Evolutionary conservation across 73 alveolate species (phyloP), one percentile per base, ranked within the genome.

Genomic region (Tetrahymena malaccensis): DNA sequence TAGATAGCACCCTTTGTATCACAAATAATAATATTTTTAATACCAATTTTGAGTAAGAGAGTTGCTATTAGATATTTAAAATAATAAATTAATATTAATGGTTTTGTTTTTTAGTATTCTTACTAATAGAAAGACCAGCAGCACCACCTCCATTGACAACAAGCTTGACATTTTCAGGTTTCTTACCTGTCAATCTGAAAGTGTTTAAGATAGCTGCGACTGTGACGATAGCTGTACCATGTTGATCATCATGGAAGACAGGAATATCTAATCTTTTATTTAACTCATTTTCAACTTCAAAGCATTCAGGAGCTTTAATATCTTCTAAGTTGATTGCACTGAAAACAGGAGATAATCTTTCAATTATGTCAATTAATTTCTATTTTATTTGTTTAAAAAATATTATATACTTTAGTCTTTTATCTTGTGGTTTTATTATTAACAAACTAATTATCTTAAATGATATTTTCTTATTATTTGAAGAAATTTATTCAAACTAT

Each of bases 121-220:
- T 70, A 70, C 89, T 70, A 3, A 70, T 96, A n/a, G 99, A 99
- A 96, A 98, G 97, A 43, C 99, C 99, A 25, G 99, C 99, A 85
- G 99, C 99, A 34, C 99, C 99, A 17, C 99, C 99, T 16, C 99
- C 99, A 93, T 97, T 98, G 93, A 97, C 95, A 2, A 98, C 99
- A 22, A 98, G 85, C 97, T 97, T 97, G 35, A 94, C 38, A 43
- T 98, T 96, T 89, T 94, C 98, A 33, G 97, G 96, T 43, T 97
- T 93, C 57, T 96, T 85, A 44, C 96, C 96, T 33, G 96, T 94
- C 55, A 98, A 93, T 85, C 96, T 96, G 34, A 95, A 85, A 84
- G 98, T 98, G 93, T 98, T 98, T 22, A 98, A 96, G 94, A 98
- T 95, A 21, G 98, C 99, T 13, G 99, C 99, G 17, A 97, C 94